A percentile compares a stretch with the other conserved stretches of the same genome.
These are phyloP conservation scores for Eucommia ulmoides DNA, from an alignment of 257 asterid species.

Conservation along the genomic window DNA sequence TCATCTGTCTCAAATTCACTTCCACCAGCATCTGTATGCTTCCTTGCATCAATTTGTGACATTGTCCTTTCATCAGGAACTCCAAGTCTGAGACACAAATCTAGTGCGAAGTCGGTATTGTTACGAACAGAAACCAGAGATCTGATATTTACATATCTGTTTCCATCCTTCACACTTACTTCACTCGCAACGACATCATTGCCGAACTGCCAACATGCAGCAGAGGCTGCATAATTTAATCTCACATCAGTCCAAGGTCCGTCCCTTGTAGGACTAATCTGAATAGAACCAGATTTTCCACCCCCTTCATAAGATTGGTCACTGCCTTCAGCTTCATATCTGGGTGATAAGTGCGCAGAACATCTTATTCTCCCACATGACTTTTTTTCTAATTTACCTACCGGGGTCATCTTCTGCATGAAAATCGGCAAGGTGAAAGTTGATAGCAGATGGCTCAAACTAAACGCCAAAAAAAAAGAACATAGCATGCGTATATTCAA, in stretches of 20 bases:
- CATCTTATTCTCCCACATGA: slow-evolving; percentile 54
- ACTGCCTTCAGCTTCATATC: slow-evolving; percentile 25
- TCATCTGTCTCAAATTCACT: slow-evolving; percentile 39
- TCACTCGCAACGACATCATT: slow-evolving; percentile 85
- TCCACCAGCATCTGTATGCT: slow-evolving; percentile 18
- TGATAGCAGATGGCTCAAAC: neutral
- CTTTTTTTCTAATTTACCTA: slow-evolving; percentile 10
- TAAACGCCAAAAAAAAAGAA: too few species aligned
- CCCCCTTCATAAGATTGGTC: slow-evolving; percentile 24
- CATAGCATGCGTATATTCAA: too few species aligned
- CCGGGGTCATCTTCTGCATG: slow-evolving; percentile 33
- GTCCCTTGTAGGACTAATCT: slow-evolving; percentile 71
- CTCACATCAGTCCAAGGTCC: slow-evolving; percentile 93
- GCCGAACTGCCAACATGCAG: slow-evolving; percentile 84
- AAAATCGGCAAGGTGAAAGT: slow-evolving; percentile 10
- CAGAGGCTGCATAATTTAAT: slow-evolving; percentile 89
- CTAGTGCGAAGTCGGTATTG: slow-evolving; percentile 53
- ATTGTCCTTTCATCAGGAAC: slow-evolving; percentile 24
- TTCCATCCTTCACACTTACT: slow-evolving; percentile 61
- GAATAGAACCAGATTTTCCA: slow-evolving; percentile 49
- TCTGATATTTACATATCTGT: slow-evolving; percentile 62
- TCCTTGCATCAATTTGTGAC: slow-evolving; percentile 18
- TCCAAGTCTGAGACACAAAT: slow-evolving; percentile 49
- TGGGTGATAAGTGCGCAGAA: slow-evolving; percentile 43
- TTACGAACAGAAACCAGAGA: slow-evolving; percentile 86